Conservation (phyloP, 495 filamentous ascomycete species). For the Coniosporium apollinis region DNA sequence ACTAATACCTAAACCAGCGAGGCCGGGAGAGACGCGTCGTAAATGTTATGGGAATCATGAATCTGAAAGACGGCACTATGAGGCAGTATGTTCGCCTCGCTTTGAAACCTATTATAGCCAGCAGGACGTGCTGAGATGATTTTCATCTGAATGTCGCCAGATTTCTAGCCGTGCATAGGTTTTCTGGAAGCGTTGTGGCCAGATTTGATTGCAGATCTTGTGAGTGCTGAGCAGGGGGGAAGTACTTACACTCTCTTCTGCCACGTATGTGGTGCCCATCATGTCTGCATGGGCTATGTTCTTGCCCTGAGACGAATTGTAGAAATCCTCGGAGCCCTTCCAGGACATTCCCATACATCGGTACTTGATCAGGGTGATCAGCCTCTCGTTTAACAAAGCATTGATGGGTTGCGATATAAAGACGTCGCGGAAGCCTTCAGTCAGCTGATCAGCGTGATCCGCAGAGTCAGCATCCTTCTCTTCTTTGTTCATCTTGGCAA, state of each 20-base stretch:
- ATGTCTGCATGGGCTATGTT: conserved; percentile 16
- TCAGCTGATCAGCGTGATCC: conserved; percentile 1
- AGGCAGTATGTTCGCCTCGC: too few species aligned
- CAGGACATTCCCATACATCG: conserved; percentile 43
- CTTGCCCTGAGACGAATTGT: conserved; percentile 28
- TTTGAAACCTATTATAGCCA: too few species aligned
- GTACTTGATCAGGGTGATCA: conserved; percentile 44
- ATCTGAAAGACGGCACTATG: too few species aligned
- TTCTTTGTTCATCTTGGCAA: conserved; percentile 21
- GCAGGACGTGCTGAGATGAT: too few species aligned
- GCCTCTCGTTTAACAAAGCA: conserved; percentile 49
- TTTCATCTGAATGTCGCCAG: too few species aligned
- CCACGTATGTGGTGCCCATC: conserved; percentile 22
- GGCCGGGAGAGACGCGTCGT: too few species aligned
- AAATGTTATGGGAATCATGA: too few species aligned
- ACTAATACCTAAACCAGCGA: too few species aligned
- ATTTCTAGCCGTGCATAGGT: too few species aligned
- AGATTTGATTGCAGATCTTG: too few species aligned
- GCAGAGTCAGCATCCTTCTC: conserved; percentile 4
- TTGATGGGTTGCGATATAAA: conserved; percentile 64
- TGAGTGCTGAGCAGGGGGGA: too few species aligned
- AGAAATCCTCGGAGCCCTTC: conserved; percentile 51
- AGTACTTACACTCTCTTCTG: conserved; percentile 14
- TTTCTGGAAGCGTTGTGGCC: too few species aligned
- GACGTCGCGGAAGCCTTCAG: conserved; percentile 26